Percentiles rank a stretch among this genome's conserved stretches.
Evolutionary conservation across 2,329 filamentous ascomycete species (phyloP).

Genomic region (Alternaria sp.): DNA sequence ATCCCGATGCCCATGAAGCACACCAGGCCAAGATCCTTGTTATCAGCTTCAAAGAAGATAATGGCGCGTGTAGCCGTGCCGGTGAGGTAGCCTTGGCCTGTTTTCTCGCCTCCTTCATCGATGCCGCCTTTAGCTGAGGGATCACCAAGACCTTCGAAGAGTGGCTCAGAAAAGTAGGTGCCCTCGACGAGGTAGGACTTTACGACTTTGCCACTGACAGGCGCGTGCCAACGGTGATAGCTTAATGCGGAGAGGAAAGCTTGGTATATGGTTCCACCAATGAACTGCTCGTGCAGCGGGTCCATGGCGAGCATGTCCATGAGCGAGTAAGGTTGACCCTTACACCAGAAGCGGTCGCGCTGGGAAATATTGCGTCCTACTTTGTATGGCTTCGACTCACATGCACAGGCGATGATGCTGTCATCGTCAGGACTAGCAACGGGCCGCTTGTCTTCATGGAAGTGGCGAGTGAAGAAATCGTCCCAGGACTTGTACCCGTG

Average conservation of each 20-base stretch:
- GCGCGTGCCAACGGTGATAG: slow-evolving; percentile 77
- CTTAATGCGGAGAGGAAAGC: slow-evolving; percentile 72
- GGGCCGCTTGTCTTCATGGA: slow-evolving; percentile 65
- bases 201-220: slow-evolving; percentile 68
- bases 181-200: slow-evolving; percentile 68
- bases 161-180: slow-evolving; percentile 72
- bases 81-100: slow-evolving; percentile 71
- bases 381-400: slow-evolving; percentile 69
- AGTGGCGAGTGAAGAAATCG: slow-evolving; percentile 70
- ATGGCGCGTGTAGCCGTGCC: slow-evolving; percentile 73
- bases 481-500: slow-evolving; percentile 74
- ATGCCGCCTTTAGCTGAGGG: slow-evolving; percentile 52
- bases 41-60: slow-evolving; percentile 75
- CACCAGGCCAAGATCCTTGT: slow-evolving; percentile 72
- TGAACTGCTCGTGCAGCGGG: slow-evolving; percentile 62
- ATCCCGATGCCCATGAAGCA: slow-evolving; percentile 76
- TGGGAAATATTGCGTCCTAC: slow-evolving; percentile 61
- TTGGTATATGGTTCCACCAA: slow-evolving; percentile 73
- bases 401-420: slow-evolving; percentile 67
- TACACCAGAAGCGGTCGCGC: slow-evolving; percentile 72
- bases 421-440: slow-evolving; percentile 65
- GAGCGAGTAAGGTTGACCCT: slow-evolving; percentile 73
- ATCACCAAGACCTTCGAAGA: slow-evolving; percentile 59
- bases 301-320: slow-evolving; percentile 70
- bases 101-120: slow-evolving; percentile 53